Percentiles rank a stretch among this genome's conserved stretches.
These are phyloP conservation scores for Terana coerulea DNA, from an alignment of 768 basidiomycete genomes.

Conservation along the genomic window DNA sequence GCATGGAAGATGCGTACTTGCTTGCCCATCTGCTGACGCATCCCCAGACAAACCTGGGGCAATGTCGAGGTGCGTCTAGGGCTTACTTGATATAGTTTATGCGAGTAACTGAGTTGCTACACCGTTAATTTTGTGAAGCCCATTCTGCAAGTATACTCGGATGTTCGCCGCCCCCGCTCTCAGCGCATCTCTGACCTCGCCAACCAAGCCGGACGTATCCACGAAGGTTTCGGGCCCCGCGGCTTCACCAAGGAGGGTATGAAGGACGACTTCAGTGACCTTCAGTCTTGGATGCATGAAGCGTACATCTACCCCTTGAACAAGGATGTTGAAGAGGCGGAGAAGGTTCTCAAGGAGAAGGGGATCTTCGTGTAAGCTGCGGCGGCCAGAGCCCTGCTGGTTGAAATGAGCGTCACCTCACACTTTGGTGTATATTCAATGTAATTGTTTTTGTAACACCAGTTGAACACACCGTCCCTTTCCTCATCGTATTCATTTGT, in stretches of 20 bases:
- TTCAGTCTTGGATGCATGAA: not conserved
- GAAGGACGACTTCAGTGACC: not conserved
- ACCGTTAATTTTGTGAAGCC: not conserved
- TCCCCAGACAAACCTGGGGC: not conserved
- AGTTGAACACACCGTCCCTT: no score
- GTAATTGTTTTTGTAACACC: no score
- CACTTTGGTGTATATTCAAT: no score
- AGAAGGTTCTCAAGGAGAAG: not conserved
- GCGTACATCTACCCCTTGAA: slow-evolving; percentile 6
- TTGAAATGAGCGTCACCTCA: no score
- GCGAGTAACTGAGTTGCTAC: not conserved
- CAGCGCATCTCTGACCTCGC: slow-evolving; percentile 8
- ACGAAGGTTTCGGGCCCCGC: slow-evolving; percentile 1
- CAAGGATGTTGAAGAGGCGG: slow-evolving; percentile 4
- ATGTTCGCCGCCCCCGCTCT: slow-evolving; percentile 10
- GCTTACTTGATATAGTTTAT: not conserved
- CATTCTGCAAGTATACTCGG: slow-evolving; percentile 9
- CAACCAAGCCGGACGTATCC: not conserved
- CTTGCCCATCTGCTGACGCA: slow-evolving; percentile 8
- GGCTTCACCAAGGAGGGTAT: slow-evolving; percentile 7
- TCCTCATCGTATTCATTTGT: no score
- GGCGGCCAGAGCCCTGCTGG: no score
- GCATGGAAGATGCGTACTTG: slow-evolving; percentile 10
- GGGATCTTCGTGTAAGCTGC: not conserved
- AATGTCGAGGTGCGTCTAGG: slow-evolving; percentile 11